These are phyloP conservation scores for Tuber indicum DNA, from an alignment of 495 filamentous ascomycete genomes.

Conservation along the genomic window DNA sequence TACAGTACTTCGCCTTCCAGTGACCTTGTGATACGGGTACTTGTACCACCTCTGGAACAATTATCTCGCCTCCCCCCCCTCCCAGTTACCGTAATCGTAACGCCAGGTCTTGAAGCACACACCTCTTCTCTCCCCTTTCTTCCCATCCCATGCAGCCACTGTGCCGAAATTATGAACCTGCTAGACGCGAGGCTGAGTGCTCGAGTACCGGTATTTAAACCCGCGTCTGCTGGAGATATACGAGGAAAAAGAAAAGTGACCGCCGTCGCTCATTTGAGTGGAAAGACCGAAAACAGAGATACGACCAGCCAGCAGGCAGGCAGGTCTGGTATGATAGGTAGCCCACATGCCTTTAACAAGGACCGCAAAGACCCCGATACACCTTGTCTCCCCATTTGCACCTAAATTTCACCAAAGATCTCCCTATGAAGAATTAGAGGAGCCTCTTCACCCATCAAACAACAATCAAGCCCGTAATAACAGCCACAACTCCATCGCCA, in stretches of 20 bases:
- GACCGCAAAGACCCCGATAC: neutral
- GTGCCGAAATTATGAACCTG: neutral
- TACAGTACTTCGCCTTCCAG: neutral
- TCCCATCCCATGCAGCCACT: neutral
- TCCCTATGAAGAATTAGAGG: neutral
- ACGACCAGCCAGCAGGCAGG: neutral
- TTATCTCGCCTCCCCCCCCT: neutral
- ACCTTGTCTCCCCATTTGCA: neutral
- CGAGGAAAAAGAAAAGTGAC: conserved; percentile 1
- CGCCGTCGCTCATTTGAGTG: neutral
- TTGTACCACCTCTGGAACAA: neutral
- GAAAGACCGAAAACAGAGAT: neutral
- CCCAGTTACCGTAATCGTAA: neutral
- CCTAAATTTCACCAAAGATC: neutral
- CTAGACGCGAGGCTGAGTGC: neutral
- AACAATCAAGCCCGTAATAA: neutral
- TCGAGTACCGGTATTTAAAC: neutral
- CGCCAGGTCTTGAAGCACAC: neutral
- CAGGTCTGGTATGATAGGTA: neutral
- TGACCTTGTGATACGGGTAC: neutral
- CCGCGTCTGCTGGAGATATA: neutral
- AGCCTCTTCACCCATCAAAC: neutral
- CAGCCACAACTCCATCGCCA: neutral
- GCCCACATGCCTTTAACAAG: neutral
- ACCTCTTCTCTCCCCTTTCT: neutral